A percentile compares a stretch with the other conserved stretches of the same genome.
Conservation (phyloP, 2,329 filamentous ascomycete species). For the Scedosporium apiospermum region DNA sequence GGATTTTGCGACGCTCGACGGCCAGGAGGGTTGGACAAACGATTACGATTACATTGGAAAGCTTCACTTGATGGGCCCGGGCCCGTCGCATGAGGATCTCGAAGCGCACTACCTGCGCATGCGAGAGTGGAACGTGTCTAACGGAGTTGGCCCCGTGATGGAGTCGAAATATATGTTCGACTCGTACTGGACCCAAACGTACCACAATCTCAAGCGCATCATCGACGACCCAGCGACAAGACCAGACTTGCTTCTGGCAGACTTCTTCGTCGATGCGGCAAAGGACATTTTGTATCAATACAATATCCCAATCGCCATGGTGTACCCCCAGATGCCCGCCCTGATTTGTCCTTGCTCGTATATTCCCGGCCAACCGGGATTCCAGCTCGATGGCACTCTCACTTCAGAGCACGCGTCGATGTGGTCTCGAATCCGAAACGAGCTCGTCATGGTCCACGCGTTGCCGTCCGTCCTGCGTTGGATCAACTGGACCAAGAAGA, state of each 20-base stretch:
- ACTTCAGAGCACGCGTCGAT: slow-evolving; percentile 29
- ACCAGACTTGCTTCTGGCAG: slow-evolving; percentile 30
- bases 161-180: neutral
- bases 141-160: neutral
- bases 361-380: slow-evolving; percentile 30
- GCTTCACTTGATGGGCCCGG: neutral
- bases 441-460: slow-evolving; percentile 20
- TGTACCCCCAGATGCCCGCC: neutral
- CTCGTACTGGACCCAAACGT: neutral
- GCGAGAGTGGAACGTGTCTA: neutral
- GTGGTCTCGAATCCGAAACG: slow-evolving; percentile 24
- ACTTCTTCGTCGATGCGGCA: slow-evolving; percentile 32
- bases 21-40: neutral
- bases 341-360: slow-evolving; percentile 20
- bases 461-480: slow-evolving; percentile 20
- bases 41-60: neutral
- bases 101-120: neutral
- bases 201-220: slow-evolving; percentile 9
- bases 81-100: neutral
- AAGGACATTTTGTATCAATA: slow-evolving; percentile 28
- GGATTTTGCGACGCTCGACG: neutral
- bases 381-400: slow-evolving; percentile 25
- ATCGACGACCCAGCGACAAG: slow-evolving; percentile 13
- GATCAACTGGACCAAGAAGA: slow-evolving; percentile 18
- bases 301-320: slow-evolving; percentile 21